Percentiles rank a stretch among this genome's conserved stretches.
phyloP scores from a whole-genome alignment of 257 asterid genomes.

The Nicotiana attenuata region DNA sequence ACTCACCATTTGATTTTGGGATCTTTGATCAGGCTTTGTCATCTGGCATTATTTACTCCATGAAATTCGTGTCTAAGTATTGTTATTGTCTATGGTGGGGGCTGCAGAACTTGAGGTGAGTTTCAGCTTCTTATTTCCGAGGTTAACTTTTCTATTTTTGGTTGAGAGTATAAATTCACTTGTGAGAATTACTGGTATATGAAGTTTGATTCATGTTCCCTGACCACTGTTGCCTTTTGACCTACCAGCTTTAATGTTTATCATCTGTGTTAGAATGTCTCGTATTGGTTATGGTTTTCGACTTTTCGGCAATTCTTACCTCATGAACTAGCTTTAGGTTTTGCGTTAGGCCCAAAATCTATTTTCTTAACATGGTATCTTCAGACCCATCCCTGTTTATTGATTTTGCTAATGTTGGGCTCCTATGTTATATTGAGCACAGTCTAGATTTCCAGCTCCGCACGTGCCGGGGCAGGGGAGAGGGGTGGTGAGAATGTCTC shows the following conservation, averaged over 20 bases:
- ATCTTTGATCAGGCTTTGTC: conserved; percentile 83
- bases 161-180: background rate
- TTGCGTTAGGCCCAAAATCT: background rate
- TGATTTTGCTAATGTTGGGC: background rate
- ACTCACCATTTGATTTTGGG: conserved; percentile 89
- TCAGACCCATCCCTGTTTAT: background rate
- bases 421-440: background rate
- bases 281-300: background rate
- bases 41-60: conserved; percentile 70
- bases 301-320: background rate
- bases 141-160: background rate
- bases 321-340: background rate
- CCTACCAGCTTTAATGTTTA: background rate
- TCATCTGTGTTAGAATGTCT: background rate
- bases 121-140: background rate
- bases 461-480: background rate
- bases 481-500: background rate
- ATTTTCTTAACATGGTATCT: background rate
- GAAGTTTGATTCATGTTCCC: conserved; percentile 3
- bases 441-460: background rate
- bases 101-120: conserved; percentile 91
- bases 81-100: conserved; percentile 99
- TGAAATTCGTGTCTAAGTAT: conserved; percentile 61
- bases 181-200: background rate
- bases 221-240: background rate